These are phyloP conservation scores for Podaxis sp. DNA, from an alignment of 768 basidiomycete genomes.

Conservation along the genomic window DNA sequence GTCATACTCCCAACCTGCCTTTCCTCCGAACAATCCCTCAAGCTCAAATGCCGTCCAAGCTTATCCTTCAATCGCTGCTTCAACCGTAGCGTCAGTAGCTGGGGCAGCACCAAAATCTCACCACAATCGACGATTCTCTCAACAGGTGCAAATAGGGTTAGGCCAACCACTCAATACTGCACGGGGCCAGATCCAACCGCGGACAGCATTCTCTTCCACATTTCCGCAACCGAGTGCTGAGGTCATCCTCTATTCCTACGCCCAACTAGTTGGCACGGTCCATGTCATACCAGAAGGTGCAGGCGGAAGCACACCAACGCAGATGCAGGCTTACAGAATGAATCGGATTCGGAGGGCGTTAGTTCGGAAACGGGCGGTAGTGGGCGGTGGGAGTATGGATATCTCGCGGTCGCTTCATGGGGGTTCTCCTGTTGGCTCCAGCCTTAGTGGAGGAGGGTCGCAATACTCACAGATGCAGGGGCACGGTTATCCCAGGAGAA, in stretches of 20 bases:
- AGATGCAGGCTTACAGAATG: slow-evolving; percentile 45
- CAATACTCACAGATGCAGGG: not conserved
- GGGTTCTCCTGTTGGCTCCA: not conserved
- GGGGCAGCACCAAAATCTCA: not conserved
- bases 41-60: slow-evolving; percentile 27
- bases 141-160: slow-evolving; percentile 38
- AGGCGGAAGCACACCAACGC: slow-evolving; percentile 33
- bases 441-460: not conserved
- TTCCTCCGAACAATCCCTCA: slow-evolving; percentile 28
- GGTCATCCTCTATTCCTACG: slow-evolving; percentile 82
- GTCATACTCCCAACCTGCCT: slow-evolving; percentile 23
- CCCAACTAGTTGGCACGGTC: slow-evolving; percentile 71
- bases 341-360: slow-evolving; percentile 48
- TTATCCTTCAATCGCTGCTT: slow-evolving; percentile 23
- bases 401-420: slow-evolving; percentile 47
- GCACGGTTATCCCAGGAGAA: not conserved
- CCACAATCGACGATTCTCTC: slow-evolving; percentile 14
- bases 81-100: slow-evolving; percentile 1
- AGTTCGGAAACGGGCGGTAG: slow-evolving; percentile 34
- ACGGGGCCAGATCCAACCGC: slow-evolving; percentile 24
- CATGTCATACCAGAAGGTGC: slow-evolving; percentile 44
- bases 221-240: slow-evolving; percentile 56
- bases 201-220: slow-evolving; percentile 41
- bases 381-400: slow-evolving; percentile 82
- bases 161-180: slow-evolving; percentile 40